A percentile compares a stretch with the other conserved stretches of the same genome.
phyloP scores from a whole-genome alignment of 208 protist genomes.

The Leptomonas seymouri region DNA sequence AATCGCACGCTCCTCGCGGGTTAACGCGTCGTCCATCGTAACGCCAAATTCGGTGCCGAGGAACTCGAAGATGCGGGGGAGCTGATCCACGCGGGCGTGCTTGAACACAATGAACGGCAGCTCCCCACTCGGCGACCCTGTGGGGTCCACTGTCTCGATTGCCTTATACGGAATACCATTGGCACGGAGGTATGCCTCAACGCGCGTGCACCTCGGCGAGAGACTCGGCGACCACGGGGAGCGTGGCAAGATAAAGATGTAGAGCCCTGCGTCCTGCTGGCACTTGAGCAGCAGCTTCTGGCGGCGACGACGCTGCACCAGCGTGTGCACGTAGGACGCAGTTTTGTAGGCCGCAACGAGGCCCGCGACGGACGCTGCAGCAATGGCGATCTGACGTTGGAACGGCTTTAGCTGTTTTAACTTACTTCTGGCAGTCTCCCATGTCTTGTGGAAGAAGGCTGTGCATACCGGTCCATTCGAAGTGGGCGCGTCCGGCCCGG shows the following conservation, averaged over 20 bases:
- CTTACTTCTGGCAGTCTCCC: neutral
- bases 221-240: conserved; percentile 51
- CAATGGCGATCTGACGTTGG: conserved; percentile 31
- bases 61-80: conserved; percentile 43
- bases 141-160: conserved; percentile 41
- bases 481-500: neutral
- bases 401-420: conserved; percentile 7
- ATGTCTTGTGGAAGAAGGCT: neutral
- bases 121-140: conserved; percentile 35
- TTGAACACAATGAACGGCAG: conserved; percentile 61
- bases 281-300: conserved; percentile 30
- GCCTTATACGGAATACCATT: conserved; percentile 58
- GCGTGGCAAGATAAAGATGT: conserved; percentile 59
- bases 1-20: conserved; percentile 40
- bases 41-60: conserved; percentile 44
- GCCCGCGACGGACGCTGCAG: conserved; percentile 37
- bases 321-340: conserved; percentile 34
- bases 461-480: neutral
- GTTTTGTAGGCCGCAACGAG: conserved; percentile 32
- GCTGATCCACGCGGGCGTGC: conserved; percentile 30
- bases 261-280: conserved; percentile 32
- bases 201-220: conserved; percentile 43
- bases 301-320: conserved; percentile 31
- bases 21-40: conserved; percentile 44
- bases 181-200: conserved; percentile 65